phyloP scores from a whole-genome alignment of 2,329 filamentous ascomycete genomes.

The Onygenales sp. region DNA sequence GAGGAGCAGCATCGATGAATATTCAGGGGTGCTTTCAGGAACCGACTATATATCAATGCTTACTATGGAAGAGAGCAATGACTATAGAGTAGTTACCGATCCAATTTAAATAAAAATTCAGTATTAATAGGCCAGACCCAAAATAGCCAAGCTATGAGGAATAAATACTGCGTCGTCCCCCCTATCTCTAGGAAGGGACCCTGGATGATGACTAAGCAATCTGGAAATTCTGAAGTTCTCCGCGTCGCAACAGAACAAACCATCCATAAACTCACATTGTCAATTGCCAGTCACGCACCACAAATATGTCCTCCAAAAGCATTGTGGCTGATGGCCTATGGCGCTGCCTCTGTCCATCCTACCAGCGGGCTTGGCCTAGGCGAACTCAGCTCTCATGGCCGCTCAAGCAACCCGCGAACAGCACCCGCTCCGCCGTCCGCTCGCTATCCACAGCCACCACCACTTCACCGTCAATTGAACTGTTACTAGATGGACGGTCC shows the following conservation, averaged over 20 bases:
- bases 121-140: neutral
- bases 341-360: slow-evolving; percentile 33
- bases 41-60: neutral
- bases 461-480: neutral
- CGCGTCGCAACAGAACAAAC: neutral
- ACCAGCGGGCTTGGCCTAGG: slow-evolving; percentile 9
- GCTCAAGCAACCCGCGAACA: neutral
- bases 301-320: slow-evolving; percentile 23
- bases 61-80: neutral
- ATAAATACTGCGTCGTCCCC: neutral
- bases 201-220: neutral
- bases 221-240: neutral
- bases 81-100: neutral
- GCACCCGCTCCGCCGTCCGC: neutral
- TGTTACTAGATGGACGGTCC: too few species aligned
- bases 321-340: slow-evolving; percentile 30
- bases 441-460: neutral
- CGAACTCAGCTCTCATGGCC: neutral
- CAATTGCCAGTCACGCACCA: neutral
- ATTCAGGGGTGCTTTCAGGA: neutral
- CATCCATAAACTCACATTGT: neutral
- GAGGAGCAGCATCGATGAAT: neutral
- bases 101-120: neutral
- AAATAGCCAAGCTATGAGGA: neutral
- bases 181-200: neutral